Evolutionary conservation across 2,329 filamentous ascomycete genomes (phyloP).

Genomic region (Ustilaginoidea virens): DNA sequence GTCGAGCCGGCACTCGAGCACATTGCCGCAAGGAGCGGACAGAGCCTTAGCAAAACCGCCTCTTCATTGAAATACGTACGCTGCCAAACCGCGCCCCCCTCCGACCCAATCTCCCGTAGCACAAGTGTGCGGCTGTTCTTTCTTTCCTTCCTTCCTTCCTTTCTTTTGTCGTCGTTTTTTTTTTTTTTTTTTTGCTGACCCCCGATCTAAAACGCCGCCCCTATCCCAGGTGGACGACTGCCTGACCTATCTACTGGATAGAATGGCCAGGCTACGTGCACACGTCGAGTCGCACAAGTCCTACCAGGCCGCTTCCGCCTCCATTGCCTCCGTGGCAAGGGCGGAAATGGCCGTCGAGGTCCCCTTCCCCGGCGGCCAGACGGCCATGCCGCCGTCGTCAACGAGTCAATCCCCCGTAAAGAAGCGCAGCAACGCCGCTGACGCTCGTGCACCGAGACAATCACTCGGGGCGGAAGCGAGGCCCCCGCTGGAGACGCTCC

Average conservation of each 20-base stretch:
- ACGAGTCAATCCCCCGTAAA: slow-evolving; percentile 24
- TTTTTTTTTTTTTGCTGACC: background rate
- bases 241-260: slow-evolving; percentile 33
- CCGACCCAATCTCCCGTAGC: too few species aligned
- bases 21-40: slow-evolving; percentile 25
- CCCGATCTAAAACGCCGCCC: slow-evolving; percentile 9
- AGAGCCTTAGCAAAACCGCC: slow-evolving; percentile 27
- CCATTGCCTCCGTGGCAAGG: slow-evolving; percentile 26
- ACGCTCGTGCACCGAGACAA: slow-evolving; percentile 14
- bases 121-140: too few species aligned
- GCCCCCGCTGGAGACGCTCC: slow-evolving; percentile 31
- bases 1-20: slow-evolving; percentile 41
- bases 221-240: slow-evolving; percentile 31
- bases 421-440: slow-evolving; percentile 13
- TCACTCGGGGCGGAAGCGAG: slow-evolving; percentile 22
- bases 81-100: too few species aligned
- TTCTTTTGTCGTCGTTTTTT: slow-evolving; percentile 1
- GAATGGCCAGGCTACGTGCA: slow-evolving; percentile 24
- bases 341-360: slow-evolving; percentile 24
- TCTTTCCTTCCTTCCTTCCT: too few species aligned
- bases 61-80: slow-evolving; percentile 36
- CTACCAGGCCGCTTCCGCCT: slow-evolving; percentile 24
- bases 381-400: too few species aligned
- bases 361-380: too few species aligned
- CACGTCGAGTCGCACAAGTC: slow-evolving; percentile 29